These are phyloP conservation scores for Gossypium mustelinum DNA, from an alignment of 345 rosid species.

Conservation along the genomic window DNA sequence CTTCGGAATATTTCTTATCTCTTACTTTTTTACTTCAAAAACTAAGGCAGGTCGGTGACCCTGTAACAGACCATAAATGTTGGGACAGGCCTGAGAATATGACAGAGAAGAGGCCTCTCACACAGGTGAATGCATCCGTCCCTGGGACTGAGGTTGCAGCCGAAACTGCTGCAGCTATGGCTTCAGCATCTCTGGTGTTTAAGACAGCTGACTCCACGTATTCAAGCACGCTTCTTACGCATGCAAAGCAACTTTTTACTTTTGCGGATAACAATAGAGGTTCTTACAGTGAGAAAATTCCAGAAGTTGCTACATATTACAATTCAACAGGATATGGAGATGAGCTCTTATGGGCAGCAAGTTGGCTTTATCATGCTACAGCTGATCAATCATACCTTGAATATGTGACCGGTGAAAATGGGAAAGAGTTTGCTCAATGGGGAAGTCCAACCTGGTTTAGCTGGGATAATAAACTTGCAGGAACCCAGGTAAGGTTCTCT, in stretches of 20 bases:
- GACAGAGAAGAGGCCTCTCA: conserved; percentile 73
- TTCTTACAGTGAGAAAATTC: conserved; percentile 65
- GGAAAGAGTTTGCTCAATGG: conserved; percentile 61
- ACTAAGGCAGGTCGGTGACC: conserved; percentile 77
- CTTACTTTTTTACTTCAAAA: conserved; percentile 6
- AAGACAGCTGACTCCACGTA: conserved; percentile 53
- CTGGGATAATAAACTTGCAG: conserved; percentile 98
- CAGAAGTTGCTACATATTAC: conserved; percentile 58
- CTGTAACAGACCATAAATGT: conserved; percentile 64
- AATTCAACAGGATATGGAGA: conserved; percentile 94
- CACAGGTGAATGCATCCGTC: conserved; percentile 51
- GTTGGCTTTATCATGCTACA: conserved; percentile 91
- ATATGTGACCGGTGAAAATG: conserved; percentile 56
- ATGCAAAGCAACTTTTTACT: conserved; percentile 74
- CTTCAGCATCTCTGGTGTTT: conserved; percentile 90
- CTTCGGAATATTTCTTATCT: too few relatives aligned
- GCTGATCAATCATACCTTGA: conserved; percentile 65
- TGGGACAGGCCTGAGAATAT: conserved; percentile 94
- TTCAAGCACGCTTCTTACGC: conserved; percentile 71
- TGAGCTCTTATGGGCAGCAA: conserved; percentile 94
- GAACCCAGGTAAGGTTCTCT: conserved; percentile 61
- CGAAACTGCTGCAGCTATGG: conserved; percentile 97
- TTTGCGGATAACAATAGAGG: conserved; percentile 71
- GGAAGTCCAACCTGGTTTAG: conserved; percentile 94
- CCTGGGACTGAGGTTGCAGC: conserved; percentile 98